Conservation (phyloP, 805 yeast species). For the Schwanniomyces vanrijiae region DNA sequence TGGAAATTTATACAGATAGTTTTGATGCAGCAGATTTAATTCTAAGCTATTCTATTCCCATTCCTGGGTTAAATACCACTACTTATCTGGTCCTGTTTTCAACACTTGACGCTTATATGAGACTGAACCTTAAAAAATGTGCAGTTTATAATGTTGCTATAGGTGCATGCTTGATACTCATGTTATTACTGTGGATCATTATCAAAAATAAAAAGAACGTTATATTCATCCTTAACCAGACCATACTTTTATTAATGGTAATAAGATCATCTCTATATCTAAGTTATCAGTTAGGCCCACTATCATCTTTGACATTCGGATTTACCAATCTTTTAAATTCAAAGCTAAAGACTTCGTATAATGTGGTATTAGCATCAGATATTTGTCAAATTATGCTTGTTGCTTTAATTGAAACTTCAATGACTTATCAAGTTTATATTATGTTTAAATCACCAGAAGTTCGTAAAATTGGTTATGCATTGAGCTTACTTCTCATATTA, state of each 20-base stretch:
- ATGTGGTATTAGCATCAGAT: constrained; percentile 60
- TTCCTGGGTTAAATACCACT: constrained; percentile 3
- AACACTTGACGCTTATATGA: constrained; percentile 10
- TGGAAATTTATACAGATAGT: constrained; percentile 2
- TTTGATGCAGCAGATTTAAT: constrained; percentile 8
- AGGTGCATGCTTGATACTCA: constrained; percentile 15
- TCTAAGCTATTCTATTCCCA: constrained; percentile 14
- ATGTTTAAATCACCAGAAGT: constrained; percentile 66
- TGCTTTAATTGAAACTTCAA: constrained; percentile 58
- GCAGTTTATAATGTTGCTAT: constrained; percentile 17
- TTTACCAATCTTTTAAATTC: constrained; percentile 29
- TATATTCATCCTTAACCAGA: constrained; percentile 70
- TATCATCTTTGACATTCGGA: constrained; percentile 47
- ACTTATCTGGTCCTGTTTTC: constrained; percentile 10
- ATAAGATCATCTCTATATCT: constrained; percentile 63
- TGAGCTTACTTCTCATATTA: constrained; percentile 37
- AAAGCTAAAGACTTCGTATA: constrained; percentile 33
- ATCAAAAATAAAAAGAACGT: constrained; percentile 57
- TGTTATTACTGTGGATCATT: constrained; percentile 12
- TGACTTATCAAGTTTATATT: constrained; percentile 69
- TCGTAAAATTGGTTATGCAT: constrained; percentile 35
- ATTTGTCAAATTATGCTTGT: constrained; percentile 61
- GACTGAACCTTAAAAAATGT: constrained; percentile 6
- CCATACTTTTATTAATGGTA: constrained; percentile 54
- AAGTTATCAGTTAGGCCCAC: constrained; percentile 52